A percentile compares a stretch with the other conserved stretches of the same genome.
Conservation (phyloP, 139 green algal species). For the Coccomyxa sp. region DNA sequence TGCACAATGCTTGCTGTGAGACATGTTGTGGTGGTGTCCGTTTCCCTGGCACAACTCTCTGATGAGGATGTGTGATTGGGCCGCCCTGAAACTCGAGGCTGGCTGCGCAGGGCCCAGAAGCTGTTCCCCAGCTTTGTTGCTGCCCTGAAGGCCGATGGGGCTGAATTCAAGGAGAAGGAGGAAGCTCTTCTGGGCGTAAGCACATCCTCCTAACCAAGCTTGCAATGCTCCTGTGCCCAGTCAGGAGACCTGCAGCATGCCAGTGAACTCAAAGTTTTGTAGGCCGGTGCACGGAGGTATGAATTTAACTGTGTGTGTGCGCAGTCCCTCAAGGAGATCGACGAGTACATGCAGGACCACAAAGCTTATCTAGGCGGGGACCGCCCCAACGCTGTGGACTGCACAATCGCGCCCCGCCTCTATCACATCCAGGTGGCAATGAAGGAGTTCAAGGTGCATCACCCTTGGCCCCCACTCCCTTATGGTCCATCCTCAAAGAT, state of each 20-base stretch:
- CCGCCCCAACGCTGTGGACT: conserved; percentile 54
- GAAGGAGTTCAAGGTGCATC: conserved; percentile 30
- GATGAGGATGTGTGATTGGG: background rate
- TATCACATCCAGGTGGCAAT: conserved; percentile 61
- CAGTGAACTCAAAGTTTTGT: background rate
- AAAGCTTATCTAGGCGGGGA: conserved; percentile 57
- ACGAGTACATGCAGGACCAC: conserved; percentile 27
- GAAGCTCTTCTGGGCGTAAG: too few species aligned
- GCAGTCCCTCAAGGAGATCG: conserved; percentile 33
- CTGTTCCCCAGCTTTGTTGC: conserved; percentile 66
- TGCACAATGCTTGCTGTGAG: too few species aligned
- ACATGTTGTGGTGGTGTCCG: background rate
- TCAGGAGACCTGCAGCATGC: too few species aligned
- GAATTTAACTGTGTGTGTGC: too few species aligned
- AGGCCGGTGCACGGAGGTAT: too few species aligned
- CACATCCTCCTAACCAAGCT: too few species aligned
- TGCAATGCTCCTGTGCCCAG: too few species aligned
- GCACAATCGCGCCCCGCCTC: conserved; percentile 70
- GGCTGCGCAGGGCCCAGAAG: conserved; percentile 41
- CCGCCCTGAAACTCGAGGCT: background rate
- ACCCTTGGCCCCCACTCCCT: too few species aligned
- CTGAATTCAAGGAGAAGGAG: too few species aligned
- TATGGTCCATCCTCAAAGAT: background rate
- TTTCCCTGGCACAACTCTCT: background rate
- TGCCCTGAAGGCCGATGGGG: conserved; percentile 46